A percentile compares a stretch with the other conserved stretches of the same genome.
Conservation (phyloP, 176 grass and related monocot species). For the Neostapfia colusana region DNA sequence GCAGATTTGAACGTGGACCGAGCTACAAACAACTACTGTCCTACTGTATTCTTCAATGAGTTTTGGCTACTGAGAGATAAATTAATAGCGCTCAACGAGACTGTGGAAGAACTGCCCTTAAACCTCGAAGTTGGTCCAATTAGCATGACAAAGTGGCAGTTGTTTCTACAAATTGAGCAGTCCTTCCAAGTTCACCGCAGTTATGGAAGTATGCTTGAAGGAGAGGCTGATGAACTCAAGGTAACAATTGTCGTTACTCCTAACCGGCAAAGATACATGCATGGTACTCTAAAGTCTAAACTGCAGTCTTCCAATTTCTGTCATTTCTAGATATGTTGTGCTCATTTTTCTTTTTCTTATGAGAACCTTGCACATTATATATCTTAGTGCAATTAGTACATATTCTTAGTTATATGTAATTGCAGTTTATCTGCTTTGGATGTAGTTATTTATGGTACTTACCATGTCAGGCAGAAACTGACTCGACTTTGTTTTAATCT, state of each 20-base stretch:
- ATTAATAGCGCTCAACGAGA: conserved; percentile 80
- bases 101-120: conserved; percentile 66
- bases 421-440: conserved; percentile 24
- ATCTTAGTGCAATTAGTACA: conserved; percentile 6
- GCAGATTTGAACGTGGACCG: conserved; percentile 84
- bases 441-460: conserved; percentile 13
- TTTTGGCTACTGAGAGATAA: conserved; percentile 98
- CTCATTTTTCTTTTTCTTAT: neutral
- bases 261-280: neutral
- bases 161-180: conserved; percentile 96
- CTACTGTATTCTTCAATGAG: conserved; percentile 91
- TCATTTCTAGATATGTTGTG: neutral
- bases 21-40: conserved; percentile 65
- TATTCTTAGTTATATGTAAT: neutral
- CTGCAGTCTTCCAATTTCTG: neutral
- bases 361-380: neutral
- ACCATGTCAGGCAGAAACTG: conserved; percentile 6
- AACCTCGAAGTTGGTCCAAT: conserved; percentile 90
- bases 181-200: conserved; percentile 93
- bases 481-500: conserved; percentile 34
- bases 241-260: conserved; percentile 34
- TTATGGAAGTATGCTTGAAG: conserved; percentile 99
- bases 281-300: conserved; percentile 17
- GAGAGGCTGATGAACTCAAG: conserved; percentile 98
- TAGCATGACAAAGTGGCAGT: conserved; percentile 95